Evolutionary conservation across 805 yeast genomes (phyloP), one percentile per base, ranked within the genome.

Genomic region (Suhomyces prunicola): DNA sequence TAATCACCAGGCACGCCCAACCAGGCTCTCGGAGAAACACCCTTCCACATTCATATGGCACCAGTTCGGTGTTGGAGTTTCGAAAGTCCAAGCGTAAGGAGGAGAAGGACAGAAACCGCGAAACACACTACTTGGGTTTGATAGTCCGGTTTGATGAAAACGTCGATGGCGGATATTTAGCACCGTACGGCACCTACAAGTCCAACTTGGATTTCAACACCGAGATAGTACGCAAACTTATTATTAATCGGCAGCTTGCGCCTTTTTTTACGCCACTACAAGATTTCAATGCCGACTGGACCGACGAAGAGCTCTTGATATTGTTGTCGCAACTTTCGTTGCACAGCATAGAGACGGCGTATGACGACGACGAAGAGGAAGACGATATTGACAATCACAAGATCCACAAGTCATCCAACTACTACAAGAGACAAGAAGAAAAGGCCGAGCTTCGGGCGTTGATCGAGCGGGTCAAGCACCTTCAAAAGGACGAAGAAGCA

Each of bases 111-210:
- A 66, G 64, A 48, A 66, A 67, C 48, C 78, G 78, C 51, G 88
- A 84, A 55, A 68, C 70, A 15, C 90, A 84, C 60, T 81, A 81
- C 50, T 60, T 71, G 56, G 79, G 83, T 23, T 71, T 88, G 50
- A 72, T 88, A 22, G 90, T 88, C 2, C 74, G 79, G 55, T 80
- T 69, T 60, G 76, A 76, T 40, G 96, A 90, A 63, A 82, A 76
- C 57, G 96, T 93, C 13, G 98, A 94, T 70, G 99, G 99, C 17
- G 99, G 99, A 1, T 91, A 74, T 65, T 71, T 93, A 57, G 97
- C 96, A 1, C 97, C 98, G 0, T 89, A 82, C 69, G 97, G 97
- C 1, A 88, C 88, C 31, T 93, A 93, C 69, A 82, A 85, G 57
- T 84, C 87, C 46, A 86, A 84, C 60, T 67, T 87, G 51, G 96